Evolutionary conservation across 2,329 filamentous ascomycete species (phyloP).

Genomic region (Dactylellina sp.): DNA sequence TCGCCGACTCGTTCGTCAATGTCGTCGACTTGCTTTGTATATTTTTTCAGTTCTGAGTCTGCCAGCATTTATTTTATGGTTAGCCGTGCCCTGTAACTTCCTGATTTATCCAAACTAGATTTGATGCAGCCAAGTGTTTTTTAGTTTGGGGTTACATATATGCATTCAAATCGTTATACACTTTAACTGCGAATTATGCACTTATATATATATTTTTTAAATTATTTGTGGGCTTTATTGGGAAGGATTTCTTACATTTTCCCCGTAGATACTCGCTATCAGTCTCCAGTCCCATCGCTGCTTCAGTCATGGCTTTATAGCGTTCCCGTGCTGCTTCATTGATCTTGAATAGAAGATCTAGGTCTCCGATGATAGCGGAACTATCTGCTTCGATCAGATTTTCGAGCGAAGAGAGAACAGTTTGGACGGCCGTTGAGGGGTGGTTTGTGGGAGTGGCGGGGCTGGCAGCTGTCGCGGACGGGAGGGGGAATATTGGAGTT

Average conservation of each 20-base stretch:
- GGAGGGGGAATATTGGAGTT: slow-evolving; percentile 34
- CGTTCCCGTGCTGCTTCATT: slow-evolving; percentile 59
- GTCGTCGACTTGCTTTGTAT: slow-evolving; percentile 60
- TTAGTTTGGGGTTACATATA: too few species aligned
- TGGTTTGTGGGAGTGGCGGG: slow-evolving; percentile 17
- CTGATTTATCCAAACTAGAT: background rate
- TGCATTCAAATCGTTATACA: too few species aligned
- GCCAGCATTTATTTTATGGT: background rate
- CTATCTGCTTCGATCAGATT: slow-evolving; percentile 60
- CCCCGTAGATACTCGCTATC: slow-evolving; percentile 59
- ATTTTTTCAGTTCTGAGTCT: slow-evolving; percentile 60
- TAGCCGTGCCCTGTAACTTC: background rate
- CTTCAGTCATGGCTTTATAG: slow-evolving; percentile 60
- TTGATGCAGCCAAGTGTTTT: too few species aligned
- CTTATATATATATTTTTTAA: too few species aligned
- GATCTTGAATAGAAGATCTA: slow-evolving; percentile 59
- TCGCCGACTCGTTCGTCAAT: slow-evolving; percentile 60
- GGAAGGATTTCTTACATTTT: slow-evolving; percentile 55
- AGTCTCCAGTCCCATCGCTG: slow-evolving; percentile 59
- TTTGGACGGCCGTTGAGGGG: slow-evolving; percentile 45
- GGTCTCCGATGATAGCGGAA: slow-evolving; percentile 60
- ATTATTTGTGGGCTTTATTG: too few species aligned
- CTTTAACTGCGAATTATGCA: too few species aligned
- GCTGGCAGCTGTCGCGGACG: slow-evolving; percentile 15
- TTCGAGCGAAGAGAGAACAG: slow-evolving; percentile 58